These are phyloP conservation scores for Chenopodium suecicum DNA, from an alignment of 148 eudicot species.

Conservation along the genomic window DNA sequence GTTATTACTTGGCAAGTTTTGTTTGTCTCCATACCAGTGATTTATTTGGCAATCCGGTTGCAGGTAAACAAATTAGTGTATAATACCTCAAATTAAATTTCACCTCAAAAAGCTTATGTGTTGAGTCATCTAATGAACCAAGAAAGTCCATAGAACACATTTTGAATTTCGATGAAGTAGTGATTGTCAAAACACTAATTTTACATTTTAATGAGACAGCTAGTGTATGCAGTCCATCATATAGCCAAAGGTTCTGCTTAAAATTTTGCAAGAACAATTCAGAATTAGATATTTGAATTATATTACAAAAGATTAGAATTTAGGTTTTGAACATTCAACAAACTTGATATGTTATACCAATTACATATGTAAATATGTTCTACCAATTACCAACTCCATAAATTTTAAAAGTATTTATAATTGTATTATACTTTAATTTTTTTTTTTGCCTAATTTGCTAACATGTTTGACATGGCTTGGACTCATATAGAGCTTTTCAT, in stretches of 20 bases:
- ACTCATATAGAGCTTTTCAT: neutral
- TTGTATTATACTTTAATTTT: too few relatives aligned
- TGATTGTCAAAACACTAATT: neutral
- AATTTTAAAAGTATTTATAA: too few relatives aligned
- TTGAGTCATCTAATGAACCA: neutral
- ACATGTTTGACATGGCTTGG: neutral
- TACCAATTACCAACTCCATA: neutral
- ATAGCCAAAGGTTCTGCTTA: neutral
- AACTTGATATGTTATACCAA: neutral
- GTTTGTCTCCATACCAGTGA: constrained; percentile 73
- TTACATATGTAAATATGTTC: neutral
- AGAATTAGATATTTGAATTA: neutral
- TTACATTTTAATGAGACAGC: neutral
- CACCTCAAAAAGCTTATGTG: neutral
- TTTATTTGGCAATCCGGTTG: constrained; percentile 56
- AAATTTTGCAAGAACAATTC: too few relatives aligned
- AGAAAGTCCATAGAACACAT: neutral
- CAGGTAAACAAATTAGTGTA: constrained; percentile 50
- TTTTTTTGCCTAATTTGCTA: neutral
- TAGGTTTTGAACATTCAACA: neutral
- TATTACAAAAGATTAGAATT: neutral
- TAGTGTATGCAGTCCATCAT: neutral
- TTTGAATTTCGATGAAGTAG: neutral
- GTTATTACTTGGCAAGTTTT: constrained; percentile 91
- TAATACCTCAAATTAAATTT: neutral